A percentile compares a stretch with the other conserved stretches of the same genome.
phyloP scores from a whole-genome alignment of 306 rosid species.

The Albizia julibrissin region DNA sequence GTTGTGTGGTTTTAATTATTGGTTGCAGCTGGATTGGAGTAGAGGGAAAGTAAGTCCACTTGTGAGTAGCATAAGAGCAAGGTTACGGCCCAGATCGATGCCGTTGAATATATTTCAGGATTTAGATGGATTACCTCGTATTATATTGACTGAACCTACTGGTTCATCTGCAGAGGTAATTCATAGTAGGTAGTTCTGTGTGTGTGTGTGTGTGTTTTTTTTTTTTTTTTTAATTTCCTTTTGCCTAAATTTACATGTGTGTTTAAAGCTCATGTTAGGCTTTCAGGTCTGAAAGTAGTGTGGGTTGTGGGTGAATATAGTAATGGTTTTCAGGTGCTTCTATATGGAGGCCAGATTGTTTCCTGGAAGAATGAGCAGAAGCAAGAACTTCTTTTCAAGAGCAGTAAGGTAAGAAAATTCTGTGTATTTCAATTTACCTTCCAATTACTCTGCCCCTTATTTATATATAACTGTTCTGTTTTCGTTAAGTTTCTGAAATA shows the following conservation, averaged over 20 bases:
- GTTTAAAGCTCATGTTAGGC: not conserved
- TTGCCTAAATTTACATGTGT: not conserved
- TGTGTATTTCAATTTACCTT: not conserved
- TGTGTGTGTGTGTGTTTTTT: too few relatives aligned
- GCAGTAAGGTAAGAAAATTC: constrained; percentile 62
- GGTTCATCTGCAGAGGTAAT: constrained; percentile 71
- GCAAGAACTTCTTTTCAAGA: constrained; percentile 74
- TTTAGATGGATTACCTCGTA: constrained; percentile 54
- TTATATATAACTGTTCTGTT: not conserved
- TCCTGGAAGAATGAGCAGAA: constrained; percentile 78
- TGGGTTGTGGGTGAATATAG: not conserved
- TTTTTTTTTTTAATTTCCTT: too few relatives aligned
- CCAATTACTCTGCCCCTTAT: not conserved
- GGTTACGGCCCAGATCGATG: constrained; percentile 47
- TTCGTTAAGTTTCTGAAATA: not conserved
- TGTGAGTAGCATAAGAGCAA: constrained; percentile 39
- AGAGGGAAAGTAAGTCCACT: constrained; percentile 54
- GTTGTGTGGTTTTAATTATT: constrained; percentile 28
- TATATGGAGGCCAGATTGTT: constrained; percentile 73
- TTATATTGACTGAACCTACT: constrained; percentile 59
- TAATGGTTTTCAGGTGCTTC: constrained; percentile 63
- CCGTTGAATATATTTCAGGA: constrained; percentile 55
- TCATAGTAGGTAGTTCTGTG: not conserved
- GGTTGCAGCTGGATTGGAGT: constrained; percentile 50
- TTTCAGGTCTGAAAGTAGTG: not conserved